Evolutionary conservation across 1,139 yeast species (phyloP), one percentile per base, ranked within the genome.

Genomic region (Nadsonia starkeyi-henricii): DNA sequence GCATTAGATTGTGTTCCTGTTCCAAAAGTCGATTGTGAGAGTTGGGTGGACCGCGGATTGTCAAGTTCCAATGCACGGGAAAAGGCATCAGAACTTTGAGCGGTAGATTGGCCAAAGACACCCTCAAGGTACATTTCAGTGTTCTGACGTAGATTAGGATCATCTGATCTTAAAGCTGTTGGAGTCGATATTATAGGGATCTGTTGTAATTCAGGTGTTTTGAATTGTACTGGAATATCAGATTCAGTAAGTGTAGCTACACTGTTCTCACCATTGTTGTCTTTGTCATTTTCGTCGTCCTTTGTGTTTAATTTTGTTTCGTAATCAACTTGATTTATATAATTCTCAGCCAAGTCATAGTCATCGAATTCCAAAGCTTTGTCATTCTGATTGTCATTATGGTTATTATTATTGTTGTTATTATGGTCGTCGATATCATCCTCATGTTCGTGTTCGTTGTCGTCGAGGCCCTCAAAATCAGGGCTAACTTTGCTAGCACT

Each of bases 141-240:
- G 17, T 33, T 33, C 17, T 33, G 17, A 4, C 39, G 15, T 33
- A 33, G 12, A 33, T 33, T 33, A 9, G 39, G 21, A 12, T 37
- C 42, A 30, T 39, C 46, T n/a, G 48, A 46, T 19, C 41, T 19
- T 3, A 50, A 36, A 13, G 51, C 49, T 5, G 51, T 49, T 2
- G 51, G 52, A 20, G 51, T 33, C 37, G 20, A 42, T 42, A 48
- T 45, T 19, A 13, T 15, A 2, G 46, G 19, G 9, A 13, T n/a
- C 4, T 13, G 21, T 8, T 4, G 43, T 15, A 41, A 21, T 20
- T 23, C 18, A 18, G 44, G 20, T 20, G 44, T 42, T 9, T 18
- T 20, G 2, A 44, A 13, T 15, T 15, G 17, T 8, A 20, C 26
- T 3, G 21, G 17, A 17, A 19, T 23, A 18, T 3, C 13, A 18